These are phyloP conservation scores for Mycena olivaceomarginata DNA, from an alignment of 768 basidiomycete species.

Conservation along the genomic window DNA sequence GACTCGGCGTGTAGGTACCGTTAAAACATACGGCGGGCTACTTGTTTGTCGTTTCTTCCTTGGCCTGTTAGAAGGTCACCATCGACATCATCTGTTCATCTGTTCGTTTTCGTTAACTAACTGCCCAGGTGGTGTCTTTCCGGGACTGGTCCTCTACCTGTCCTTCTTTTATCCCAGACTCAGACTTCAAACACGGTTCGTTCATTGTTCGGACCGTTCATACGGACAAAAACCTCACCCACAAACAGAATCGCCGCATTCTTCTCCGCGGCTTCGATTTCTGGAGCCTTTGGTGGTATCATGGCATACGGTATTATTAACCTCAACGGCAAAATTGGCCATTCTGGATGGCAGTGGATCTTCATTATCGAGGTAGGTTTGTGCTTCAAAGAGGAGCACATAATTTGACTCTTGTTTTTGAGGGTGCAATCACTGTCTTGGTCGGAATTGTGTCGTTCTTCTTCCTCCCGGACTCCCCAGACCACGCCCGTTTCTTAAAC, in stretches of 20 bases:
- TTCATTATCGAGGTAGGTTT: conserved; percentile 67
- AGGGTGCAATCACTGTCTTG: conserved; percentile 78
- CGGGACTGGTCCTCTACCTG: conserved; percentile 74
- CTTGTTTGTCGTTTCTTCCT: conserved; percentile 71
- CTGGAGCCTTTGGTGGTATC: conserved; percentile 82
- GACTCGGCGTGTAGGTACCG: conserved; percentile 61
- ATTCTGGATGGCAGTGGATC: conserved; percentile 82
- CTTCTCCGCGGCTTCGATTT: conserved; percentile 73
- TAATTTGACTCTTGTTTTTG: conserved; percentile 48
- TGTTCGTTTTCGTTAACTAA: neutral
- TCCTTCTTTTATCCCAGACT: conserved; percentile 75
- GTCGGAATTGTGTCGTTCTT: conserved; percentile 73
- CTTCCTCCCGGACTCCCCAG: conserved; percentile 67
- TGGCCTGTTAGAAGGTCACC: conserved; percentile 68
- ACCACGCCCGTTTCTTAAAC: conserved; percentile 69
- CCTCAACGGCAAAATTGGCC: conserved; percentile 73
- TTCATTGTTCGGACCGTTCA: neutral
- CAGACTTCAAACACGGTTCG: conserved; percentile 68
- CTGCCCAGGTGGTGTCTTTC: conserved; percentile 71
- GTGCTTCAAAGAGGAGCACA: conserved; percentile 10
- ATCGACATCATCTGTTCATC: neutral
- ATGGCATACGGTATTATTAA: conserved; percentile 80
- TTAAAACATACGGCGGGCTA: conserved; percentile 64
- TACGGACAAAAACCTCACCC: conserved; percentile 57
- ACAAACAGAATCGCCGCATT: conserved; percentile 66